Conservation (phyloP, 768 basidiomycete species). For the Amanita pseudoporphyria region DNA sequence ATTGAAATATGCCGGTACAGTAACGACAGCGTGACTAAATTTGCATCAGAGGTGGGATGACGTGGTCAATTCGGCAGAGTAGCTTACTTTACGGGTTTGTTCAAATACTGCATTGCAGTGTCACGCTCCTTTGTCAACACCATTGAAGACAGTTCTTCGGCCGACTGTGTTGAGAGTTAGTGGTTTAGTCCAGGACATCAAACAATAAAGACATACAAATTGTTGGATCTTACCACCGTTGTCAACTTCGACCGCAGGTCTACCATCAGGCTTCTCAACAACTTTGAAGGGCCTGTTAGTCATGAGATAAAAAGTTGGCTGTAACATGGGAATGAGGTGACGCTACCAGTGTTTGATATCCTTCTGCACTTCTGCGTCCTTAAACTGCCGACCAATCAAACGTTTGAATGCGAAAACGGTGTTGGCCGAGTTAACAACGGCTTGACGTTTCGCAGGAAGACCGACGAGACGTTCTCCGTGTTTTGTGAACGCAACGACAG, state of each 20-base stretch:
- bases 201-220: slow-evolving; percentile 42
- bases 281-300: slow-evolving; percentile 69
- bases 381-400: slow-evolving; percentile 87
- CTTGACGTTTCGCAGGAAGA: slow-evolving; percentile 94
- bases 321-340: slow-evolving; percentile 1
- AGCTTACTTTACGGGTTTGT: slow-evolving; percentile 90
- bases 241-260: slow-evolving; percentile 79
- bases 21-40: slow-evolving; percentile 76
- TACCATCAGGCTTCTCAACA: slow-evolving; percentile 58
- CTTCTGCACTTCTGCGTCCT: slow-evolving; percentile 87
- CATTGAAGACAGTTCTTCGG: slow-evolving; percentile 84
- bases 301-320: slow-evolving; percentile 1
- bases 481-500: slow-evolving; percentile 97
- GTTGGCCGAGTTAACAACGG: slow-evolving; percentile 90
- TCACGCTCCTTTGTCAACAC: slow-evolving; percentile 90
- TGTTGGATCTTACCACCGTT: slow-evolving; percentile 75
- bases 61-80: neutral
- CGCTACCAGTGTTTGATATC: slow-evolving; percentile 78
- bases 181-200: slow-evolving; percentile 8
- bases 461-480: slow-evolving; percentile 95
- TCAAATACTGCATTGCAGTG: slow-evolving; percentile 88
- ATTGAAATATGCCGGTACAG: slow-evolving; percentile 98
- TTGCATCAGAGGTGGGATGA: slow-evolving; percentile 4
- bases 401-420: slow-evolving; percentile 95
- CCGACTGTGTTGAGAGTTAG: slow-evolving; percentile 39